Base-by-base conservation (phyloP, 352 stramenopile species). In the Globisporangium irregulare region DNA sequence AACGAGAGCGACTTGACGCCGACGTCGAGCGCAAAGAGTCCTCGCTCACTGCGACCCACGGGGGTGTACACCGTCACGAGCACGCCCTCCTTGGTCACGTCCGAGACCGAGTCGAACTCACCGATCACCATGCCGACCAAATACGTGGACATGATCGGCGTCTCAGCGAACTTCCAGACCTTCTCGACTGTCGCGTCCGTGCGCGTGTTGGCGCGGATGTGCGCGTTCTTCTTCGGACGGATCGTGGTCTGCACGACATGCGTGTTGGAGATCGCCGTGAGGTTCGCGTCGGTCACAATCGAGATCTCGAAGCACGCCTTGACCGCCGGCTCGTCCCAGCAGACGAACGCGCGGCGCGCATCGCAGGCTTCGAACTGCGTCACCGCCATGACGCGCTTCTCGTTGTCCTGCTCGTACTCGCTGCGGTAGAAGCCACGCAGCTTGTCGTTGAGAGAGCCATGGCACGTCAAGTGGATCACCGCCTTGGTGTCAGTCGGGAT, bases 61-160 rank as follows among this genome's bases (percentile, higher is more conserved):
- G 97, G 95, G 25, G 96, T 98, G 81, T 99, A 99, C 18, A 98
- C 95, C 2, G 92, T 91, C 64, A 99, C 90, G 24, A 98, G 71
- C 48, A 99, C 94, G 27, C 95, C 95, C 22, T 97, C 78, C 29
- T 84, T 82, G 3, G 93, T 98, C 57, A 95, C 76, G 14, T 80
- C 86, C 41, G 97, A 95, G 18, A 99, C 89, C 62, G 81, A 85
- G 79, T 99, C 96, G 75, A 99, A 99, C 81, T 99, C 95, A 66
- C 96, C 97, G n/a, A 99, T 83, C 53, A 94, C 70, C 76, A 97
- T 99, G 2, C 76, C 86, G 14, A 93, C 78, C 2, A 99, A 77
- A 80, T 99, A 99, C 25, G 96, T 99, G 43, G 88, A 98, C 97
- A 99, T 99, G 70, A 97, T 89, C 22, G 97, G 97, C 41, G 96